These are phyloP conservation scores for Cutaneotrichosporon mucoides DNA, from an alignment of 1,284 basidiomycete species.

Conservation along the genomic window DNA sequence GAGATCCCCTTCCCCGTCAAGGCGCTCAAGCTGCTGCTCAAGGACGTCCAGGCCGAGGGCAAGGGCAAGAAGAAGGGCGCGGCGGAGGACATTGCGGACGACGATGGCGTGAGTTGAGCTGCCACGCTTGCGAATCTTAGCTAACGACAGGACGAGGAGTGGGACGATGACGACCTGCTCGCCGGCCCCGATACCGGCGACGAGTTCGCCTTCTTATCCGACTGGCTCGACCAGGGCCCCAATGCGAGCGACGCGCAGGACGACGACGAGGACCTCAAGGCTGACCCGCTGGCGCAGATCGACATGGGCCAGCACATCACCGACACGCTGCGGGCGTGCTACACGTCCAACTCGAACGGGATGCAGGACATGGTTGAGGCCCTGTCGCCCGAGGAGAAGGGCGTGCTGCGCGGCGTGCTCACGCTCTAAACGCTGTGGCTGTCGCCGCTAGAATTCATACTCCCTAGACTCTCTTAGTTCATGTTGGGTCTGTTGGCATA, in stretches of 20 bases:
- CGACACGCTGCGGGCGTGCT: constrained; percentile 62
- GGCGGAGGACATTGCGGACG: constrained; percentile 68
- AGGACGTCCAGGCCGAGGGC: constrained; percentile 65
- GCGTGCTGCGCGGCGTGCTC: constrained; percentile 62
- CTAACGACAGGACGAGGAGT: constrained; percentile 67
- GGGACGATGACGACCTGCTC: constrained; percentile 71
- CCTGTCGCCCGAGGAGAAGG: constrained; percentile 64
- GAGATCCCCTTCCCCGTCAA: constrained; percentile 83
- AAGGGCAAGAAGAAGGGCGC: constrained; percentile 55
- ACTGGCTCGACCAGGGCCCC: constrained; percentile 59
- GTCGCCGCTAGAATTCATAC: not conserved
- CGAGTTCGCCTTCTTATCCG: constrained; percentile 53
- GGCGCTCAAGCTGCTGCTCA: constrained; percentile 80
- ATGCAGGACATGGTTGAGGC: constrained; percentile 64
- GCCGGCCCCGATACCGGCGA: constrained; percentile 37
- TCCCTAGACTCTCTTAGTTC: not conserved
- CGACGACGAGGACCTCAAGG: constrained; percentile 83
- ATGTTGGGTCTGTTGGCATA: not conserved
- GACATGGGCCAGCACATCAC: constrained; percentile 61
- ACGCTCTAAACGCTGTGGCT: constrained; percentile 16
- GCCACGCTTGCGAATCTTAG: not conserved
- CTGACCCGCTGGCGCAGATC: constrained; percentile 80
- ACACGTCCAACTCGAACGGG: constrained; percentile 60
- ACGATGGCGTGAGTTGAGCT: constrained; percentile 53
- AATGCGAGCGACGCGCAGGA: constrained; percentile 66